phyloP scores from a whole-genome alignment of 495 filamentous ascomycete genomes.

The Rostrohypoxylon terebratum region DNA sequence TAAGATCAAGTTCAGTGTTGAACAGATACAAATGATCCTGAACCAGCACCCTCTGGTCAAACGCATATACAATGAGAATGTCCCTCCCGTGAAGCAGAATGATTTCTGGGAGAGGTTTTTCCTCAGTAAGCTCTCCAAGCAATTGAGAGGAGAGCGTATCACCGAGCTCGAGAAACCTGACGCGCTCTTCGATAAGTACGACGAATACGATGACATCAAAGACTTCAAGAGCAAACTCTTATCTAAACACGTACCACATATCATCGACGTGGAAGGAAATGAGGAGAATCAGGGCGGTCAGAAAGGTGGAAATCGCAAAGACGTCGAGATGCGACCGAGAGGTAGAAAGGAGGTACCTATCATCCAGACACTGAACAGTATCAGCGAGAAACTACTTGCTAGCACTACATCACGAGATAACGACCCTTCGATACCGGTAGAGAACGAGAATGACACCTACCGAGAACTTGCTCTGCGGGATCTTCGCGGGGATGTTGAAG shows the following conservation, averaged over 20 bases:
- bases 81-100: constrained; percentile 81
- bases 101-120: constrained; percentile 96
- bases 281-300: constrained; percentile 81
- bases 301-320: constrained; percentile 82
- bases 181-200: constrained; percentile 83
- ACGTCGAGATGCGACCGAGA: constrained; percentile 84
- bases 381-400: constrained; percentile 91
- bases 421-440: constrained; percentile 67
- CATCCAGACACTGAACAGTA: constrained; percentile 83
- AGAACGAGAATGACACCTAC: constrained; percentile 80
- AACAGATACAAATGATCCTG: constrained; percentile 94
- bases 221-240: constrained; percentile 63
- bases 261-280: constrained; percentile 92
- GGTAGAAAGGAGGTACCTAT: constrained; percentile 64
- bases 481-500: constrained; percentile 77
- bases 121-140: constrained; percentile 86
- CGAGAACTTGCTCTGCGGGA: constrained; percentile 82
- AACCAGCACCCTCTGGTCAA: constrained; percentile 91
- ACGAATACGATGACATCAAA: constrained; percentile 72
- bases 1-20: constrained; percentile 86
- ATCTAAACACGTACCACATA: constrained; percentile 78
- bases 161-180: constrained; percentile 78
- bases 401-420: constrained; percentile 82
- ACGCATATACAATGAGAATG: constrained; percentile 91
- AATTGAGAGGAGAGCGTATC: constrained; percentile 87